Base-by-base conservation (phyloP, 2,329 filamentous ascomycete species). In the Xylaria sp. region DNA sequence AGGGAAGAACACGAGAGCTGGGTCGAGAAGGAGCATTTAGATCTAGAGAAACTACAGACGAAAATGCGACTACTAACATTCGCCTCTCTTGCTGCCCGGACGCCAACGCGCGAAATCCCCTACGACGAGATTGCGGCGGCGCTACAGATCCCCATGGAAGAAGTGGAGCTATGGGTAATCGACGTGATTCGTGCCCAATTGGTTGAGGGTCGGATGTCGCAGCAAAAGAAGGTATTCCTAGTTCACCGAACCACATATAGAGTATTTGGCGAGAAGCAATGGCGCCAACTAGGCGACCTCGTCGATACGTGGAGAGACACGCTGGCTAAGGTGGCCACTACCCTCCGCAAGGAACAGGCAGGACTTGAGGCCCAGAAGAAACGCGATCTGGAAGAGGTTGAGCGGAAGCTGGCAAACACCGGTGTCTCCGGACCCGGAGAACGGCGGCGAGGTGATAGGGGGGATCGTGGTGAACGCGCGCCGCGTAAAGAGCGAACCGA, bases 141-240 rank as follows among this genome's bases (percentile, higher is more conserved):
- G 6, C 89, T 99, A 55, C 91, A 96, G 81, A 90, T 99, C 64
- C 90, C 93, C 53, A 78, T 83, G 55, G 90, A 92, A 72, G 93
- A 98, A 71, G 93, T 98, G 48, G 96, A 99, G 86, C 92, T 95
- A 87, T 99, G 96, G 96, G 93, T 97, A 73, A 99, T 99, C 77
- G 96, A 99, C 80, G 94, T 97, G 74, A 97, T 99, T 82, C 93
- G 96, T 74, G 93, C 94, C 56, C 94, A 94, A 39, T 89, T 99
- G 43, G 93, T 99, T 60, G 96, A 99, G 85, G 96, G 96, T 79
- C 97, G 97, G 83, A 89, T 99, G 74, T 96, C 92, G 67, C 96
- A 99, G 84, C 88, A 95, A 79, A 94, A 93, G 80, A 89, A 93
- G 79, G 92, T 95, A 71, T 98, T 99, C 87, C 87, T 97, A 62